These are phyloP conservation scores for Trichosporon sp. DNA, from an alignment of 1,284 basidiomycete species.

Conservation along the genomic window DNA sequence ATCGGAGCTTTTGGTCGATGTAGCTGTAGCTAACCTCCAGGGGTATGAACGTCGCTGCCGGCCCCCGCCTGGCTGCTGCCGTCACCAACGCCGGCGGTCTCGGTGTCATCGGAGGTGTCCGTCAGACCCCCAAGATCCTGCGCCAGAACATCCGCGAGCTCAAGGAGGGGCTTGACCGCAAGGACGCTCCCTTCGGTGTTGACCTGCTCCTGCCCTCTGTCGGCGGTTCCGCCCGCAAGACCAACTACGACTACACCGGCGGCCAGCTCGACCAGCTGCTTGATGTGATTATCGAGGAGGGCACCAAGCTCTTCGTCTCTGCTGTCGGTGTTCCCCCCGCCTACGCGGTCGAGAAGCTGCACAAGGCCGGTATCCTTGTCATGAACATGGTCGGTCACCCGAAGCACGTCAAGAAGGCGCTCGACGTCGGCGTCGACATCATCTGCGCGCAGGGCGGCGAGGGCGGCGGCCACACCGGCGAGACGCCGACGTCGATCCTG, in stretches of 20 bases:
- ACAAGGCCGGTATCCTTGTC: constrained; percentile 70
- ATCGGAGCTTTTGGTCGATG: not conserved
- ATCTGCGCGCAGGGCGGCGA: constrained; percentile 86
- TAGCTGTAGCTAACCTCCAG: constrained; percentile 30
- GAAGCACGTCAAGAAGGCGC: constrained; percentile 75
- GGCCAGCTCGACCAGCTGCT: constrained; percentile 67
- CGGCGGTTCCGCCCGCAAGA: constrained; percentile 74
- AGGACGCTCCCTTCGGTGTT: constrained; percentile 69
- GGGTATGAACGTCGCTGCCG: constrained; percentile 77
- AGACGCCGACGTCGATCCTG: constrained; percentile 40
- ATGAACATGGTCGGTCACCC: constrained; percentile 78
- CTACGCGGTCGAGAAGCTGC: constrained; percentile 69
- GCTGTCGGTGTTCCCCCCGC: constrained; percentile 72
- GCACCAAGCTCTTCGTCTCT: constrained; percentile 75
- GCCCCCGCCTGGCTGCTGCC: constrained; percentile 76
- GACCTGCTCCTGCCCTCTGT: constrained; percentile 79
- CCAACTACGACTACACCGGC: constrained; percentile 63
- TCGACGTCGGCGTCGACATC: constrained; percentile 73
- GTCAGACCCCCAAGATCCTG: constrained; percentile 45
- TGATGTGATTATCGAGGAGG: constrained; percentile 82
- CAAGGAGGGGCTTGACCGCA: constrained; percentile 60
- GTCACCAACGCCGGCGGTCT: constrained; percentile 71
- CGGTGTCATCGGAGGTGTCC: constrained; percentile 76
- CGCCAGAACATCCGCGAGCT: constrained; percentile 62
- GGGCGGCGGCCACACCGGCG: constrained; percentile 63